phyloP scores from a whole-genome alignment of 768 basidiomycete genomes.

The Tricholoma furcatifolium region DNA sequence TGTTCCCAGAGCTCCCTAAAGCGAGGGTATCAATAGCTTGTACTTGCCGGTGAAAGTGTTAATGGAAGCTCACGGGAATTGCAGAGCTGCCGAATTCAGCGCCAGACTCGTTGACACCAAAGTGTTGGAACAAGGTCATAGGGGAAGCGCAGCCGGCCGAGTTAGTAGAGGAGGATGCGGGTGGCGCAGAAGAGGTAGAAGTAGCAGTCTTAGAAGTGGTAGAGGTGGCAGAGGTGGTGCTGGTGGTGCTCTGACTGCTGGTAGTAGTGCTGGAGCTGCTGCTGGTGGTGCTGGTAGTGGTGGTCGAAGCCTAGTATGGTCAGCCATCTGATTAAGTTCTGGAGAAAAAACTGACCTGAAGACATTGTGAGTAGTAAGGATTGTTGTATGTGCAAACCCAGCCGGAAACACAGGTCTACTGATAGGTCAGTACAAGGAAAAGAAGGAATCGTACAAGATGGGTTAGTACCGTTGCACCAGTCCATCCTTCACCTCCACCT shows the following conservation, averaged over 20 bases:
- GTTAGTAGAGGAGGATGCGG: slow-evolving; percentile 25
- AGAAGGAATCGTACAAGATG: neutral
- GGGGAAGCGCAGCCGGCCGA: slow-evolving; percentile 33
- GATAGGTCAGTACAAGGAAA: neutral
- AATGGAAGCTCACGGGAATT: slow-evolving; percentile 40
- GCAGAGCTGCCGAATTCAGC: slow-evolving; percentile 55
- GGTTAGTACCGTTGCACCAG: neutral
- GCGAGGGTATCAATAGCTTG: neutral
- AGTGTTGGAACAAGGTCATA: slow-evolving; percentile 57
- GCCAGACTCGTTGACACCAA: slow-evolving; percentile 63
- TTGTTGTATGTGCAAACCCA: slow-evolving; percentile 40
- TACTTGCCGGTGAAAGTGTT: neutral
- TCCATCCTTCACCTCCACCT: neutral
- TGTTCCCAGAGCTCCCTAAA: slow-evolving; percentile 35
- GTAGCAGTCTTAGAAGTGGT: slow-evolving; percentile 10
- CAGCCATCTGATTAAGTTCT: slow-evolving; percentile 37
- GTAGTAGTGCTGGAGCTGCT: slow-evolving; percentile 25
- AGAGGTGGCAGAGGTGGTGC: slow-evolving; percentile 29
- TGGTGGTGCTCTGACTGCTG: slow-evolving; percentile 24
- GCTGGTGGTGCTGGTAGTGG: slow-evolving; percentile 24
- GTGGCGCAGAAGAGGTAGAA: slow-evolving; percentile 28
- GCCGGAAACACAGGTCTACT: neutral
- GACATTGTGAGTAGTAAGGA: neutral
- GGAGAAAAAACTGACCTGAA: neutral
- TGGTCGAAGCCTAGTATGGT: slow-evolving; percentile 39